phyloP scores from a whole-genome alignment of 129 eudicot genomes.

The Cynara cardunculus region DNA sequence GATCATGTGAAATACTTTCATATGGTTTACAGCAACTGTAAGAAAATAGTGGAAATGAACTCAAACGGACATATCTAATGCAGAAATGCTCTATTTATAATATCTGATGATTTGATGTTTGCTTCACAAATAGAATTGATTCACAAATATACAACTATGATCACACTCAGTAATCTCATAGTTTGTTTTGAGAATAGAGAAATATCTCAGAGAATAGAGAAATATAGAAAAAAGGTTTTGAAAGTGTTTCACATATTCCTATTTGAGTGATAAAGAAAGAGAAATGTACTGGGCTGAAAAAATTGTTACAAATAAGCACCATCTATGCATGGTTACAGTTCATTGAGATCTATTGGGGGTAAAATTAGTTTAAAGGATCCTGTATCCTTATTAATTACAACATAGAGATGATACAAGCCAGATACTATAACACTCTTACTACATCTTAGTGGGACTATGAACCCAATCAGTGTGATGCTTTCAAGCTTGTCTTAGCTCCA shows the following conservation, averaged over 20 bases:
- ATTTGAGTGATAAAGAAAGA: neutral
- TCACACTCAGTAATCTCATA: slow-evolving; percentile 15
- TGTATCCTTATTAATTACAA: neutral
- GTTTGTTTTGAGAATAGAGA: neutral
- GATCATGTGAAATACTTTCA: neutral
- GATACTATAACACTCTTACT: neutral
- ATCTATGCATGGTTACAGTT: neutral
- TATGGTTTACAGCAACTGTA: neutral
- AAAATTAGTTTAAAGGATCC: neutral
- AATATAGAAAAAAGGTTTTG: neutral
- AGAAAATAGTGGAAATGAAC: neutral
- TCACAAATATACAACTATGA: neutral
- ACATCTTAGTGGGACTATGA: neutral
- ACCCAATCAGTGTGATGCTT: neutral
- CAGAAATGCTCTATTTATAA: neutral
- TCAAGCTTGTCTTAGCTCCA: neutral
- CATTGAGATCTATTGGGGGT: neutral
- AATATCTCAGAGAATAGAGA: neutral
- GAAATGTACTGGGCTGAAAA: neutral
- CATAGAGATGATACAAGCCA: neutral
- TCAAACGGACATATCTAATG: neutral
- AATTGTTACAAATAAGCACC: neutral
- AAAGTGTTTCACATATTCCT: neutral
- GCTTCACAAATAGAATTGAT: neutral
- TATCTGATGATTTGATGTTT: neutral